Evolutionary conservation across 208 protist genomes (phyloP).

Genomic region (Wallacemonas sp.): DNA sequence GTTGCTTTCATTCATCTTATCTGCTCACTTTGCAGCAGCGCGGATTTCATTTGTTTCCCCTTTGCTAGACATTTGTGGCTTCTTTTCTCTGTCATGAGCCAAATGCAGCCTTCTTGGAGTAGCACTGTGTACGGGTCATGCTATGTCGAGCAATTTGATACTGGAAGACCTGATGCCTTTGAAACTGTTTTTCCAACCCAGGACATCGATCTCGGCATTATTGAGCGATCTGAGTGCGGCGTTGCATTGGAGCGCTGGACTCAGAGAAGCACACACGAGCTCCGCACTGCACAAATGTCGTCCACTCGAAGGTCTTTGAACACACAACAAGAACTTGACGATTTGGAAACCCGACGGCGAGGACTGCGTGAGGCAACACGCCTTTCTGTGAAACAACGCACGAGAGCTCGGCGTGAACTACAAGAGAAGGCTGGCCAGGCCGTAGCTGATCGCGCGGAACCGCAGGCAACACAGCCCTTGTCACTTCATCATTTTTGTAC

Average conservation of each 20-base stretch:
- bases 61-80: too few relatives aligned
- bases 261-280: too few relatives aligned
- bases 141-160: constrained; percentile 8
- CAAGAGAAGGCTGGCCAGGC: constrained; percentile 25
- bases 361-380: constrained; percentile 25
- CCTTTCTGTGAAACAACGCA: constrained; percentile 1
- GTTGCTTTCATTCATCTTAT: too few relatives aligned
- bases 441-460: background rate
- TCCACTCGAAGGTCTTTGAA: too few relatives aligned
- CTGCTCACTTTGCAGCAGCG: too few relatives aligned
- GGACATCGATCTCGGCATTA: background rate
- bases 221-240: too few relatives aligned
- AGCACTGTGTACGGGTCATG: too few relatives aligned
- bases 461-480: background rate
- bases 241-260: too few relatives aligned
- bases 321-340: too few relatives aligned
- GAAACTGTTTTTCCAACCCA: constrained; percentile 1
- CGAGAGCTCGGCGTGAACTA: constrained; percentile 11
- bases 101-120: too few relatives aligned
- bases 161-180: background rate
- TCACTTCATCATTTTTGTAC: background rate
- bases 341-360: constrained; percentile 11
- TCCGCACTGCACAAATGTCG: background rate
- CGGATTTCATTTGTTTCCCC: too few relatives aligned
- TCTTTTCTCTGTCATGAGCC: too few relatives aligned